Evolutionary conservation across 83 land plant species (phyloP).

Genomic region (Diphasiastrum complanatum): DNA sequence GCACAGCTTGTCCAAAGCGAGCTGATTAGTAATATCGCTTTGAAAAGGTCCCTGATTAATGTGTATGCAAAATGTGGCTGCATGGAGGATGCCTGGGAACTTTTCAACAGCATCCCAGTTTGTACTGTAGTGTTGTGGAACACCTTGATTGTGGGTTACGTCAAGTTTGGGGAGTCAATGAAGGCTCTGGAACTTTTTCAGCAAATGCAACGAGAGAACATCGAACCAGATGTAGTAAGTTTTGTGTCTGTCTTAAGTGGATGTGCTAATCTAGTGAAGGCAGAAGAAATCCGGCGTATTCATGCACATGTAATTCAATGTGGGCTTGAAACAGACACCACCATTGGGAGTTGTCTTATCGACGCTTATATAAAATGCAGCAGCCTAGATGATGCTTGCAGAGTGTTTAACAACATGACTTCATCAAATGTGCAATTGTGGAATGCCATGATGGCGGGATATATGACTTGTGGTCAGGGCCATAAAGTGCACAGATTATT

Average conservation of each 20-base stretch:
- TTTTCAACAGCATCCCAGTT: too few species aligned
- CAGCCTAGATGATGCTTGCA: constrained; percentile 1
- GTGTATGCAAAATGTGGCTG: too few species aligned
- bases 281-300: neutral
- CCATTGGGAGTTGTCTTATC: constrained; percentile 1
- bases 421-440: neutral
- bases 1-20: too few species aligned
- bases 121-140: too few species aligned
- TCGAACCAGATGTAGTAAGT: neutral
- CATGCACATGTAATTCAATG: neutral
- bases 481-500: neutral
- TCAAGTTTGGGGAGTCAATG: neutral
- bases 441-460: constrained; percentile 5
- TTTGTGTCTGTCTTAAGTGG: neutral
- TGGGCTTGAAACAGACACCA: constrained; percentile 1
- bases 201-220: neutral
- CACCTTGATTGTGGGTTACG: too few species aligned
- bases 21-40: too few species aligned
- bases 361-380: neutral
- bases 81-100: too few species aligned
- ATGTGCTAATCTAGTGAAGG: neutral
- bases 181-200: neutral
- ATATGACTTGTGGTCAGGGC: neutral
- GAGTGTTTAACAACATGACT: neutral
- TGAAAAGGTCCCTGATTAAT: too few species aligned